Evolutionary conservation across 1,284 basidiomycete genomes (phyloP), one percentile per base, ranked within the genome.

Genomic region (Naganishia sp.): DNA sequence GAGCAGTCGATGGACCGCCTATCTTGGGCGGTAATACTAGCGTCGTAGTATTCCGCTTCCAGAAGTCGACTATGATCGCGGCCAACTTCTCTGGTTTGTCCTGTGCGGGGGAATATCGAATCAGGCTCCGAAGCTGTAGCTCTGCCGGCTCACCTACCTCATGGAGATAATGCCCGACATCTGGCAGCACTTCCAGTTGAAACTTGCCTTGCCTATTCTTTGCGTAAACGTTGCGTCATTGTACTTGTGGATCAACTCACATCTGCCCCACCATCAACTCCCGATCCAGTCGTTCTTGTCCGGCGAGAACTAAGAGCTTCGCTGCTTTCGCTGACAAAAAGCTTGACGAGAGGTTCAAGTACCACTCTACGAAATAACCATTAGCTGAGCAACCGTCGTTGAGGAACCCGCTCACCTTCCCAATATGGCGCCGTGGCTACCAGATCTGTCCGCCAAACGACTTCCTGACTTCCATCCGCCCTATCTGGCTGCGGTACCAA

Each of bases 221-320:
- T 55, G 1, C 16, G 28, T 61, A 25, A 63, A 31, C 13, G 15
- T 28, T 39, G 11, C 25, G 53, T 39, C 46, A 9, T 6, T 33
- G 3, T 21, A 43, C 5, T n/a, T 9, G 3, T 25, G 7, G 16
- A 7, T 10, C 31, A n/a, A 70, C 76, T 67, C 64, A 79, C 95
- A 99, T 98, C 79, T 99, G 95, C 0, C 94, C 96, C 56, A 99
- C 94, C 90, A 96, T 97, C 48, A 99, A 84, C 70, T 92, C 88
- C 71, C 87, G 89, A 76, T 99, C 96, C 2, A 99, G 85, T 9
- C 94, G 83, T 73, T 99, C 95, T 10, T 94, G 88, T 0, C 94
- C 94, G 0, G 96, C 95, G 13, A 99, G 83, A 3, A 98, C 85
- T 36, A 99, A 84, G 33, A 99, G 79, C 16, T 94, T 86, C 0